Base-by-base conservation (phyloP, 352 stramenopile genomes). In the Pythium rishiriense region DNA sequence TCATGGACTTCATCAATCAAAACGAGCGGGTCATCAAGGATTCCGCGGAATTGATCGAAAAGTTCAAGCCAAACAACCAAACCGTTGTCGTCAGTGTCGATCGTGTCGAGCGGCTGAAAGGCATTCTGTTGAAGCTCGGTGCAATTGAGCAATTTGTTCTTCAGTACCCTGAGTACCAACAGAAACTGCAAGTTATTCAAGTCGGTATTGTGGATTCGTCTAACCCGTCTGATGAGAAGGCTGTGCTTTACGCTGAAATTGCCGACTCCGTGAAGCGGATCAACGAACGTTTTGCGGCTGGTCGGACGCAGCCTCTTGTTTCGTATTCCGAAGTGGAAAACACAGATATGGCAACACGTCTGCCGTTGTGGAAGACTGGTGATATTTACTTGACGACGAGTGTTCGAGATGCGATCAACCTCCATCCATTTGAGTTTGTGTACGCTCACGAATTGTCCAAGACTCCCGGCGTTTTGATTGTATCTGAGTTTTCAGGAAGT, bases 401-500 rank as follows among this genome's bases (percentile, higher is more conserved):
- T 26, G 85, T 95, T 6, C 87, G 87, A 31, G 87, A 94, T 54
- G 87, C 83, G 0, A 84, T 95, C 22, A 93, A 93, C 49, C 58
- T 95, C 7, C 91, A 95, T 54, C 87, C 87, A 12, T 94, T 95
- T 53, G 87, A 95, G 68, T 95, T 93, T 58, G 83, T 94, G 33
- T 93, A 93, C 66, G 82, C 87, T 7, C 83, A 94, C 37, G 83
- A 94, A 49, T 46, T 95, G 25, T 68, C 73, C 35, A 83, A 88
- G 51, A 79, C 74, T 29, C 78, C 92, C 26, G 97, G 96, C 26
- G 73, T 98, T 29, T 89, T 98, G 41, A 97, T 99, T 50, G 79
- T 99, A 8, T 99, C 95, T 31, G 97, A 99, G 73, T 99, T 99
- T 66, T 98, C 96, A 19, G 96, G 89, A 53, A 98, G 90, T 65